Evolutionary conservation across 2,329 filamentous ascomycete species (phyloP), one percentile per base, ranked within the genome.

Genomic region (Nothophaeocryptopus gaeumannii): DNA sequence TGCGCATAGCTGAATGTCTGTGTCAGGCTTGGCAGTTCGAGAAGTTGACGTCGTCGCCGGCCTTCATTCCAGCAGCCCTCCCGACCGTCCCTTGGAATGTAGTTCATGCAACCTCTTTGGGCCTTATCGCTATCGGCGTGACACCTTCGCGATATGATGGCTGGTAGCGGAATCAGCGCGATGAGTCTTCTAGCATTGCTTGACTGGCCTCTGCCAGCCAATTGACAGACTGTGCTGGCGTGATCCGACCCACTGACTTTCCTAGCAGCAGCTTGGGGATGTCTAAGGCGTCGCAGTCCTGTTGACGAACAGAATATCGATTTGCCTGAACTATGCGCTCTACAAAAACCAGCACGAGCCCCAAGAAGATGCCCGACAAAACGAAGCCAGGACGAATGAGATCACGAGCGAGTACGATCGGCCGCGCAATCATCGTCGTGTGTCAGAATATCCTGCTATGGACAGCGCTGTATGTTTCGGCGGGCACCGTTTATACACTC

Each of bases 361-460:
- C 49, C 12, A 30, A 32, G 20, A 39, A 33, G 16, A 14, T 16
- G 39, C 15, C 30, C 16, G 29, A 39, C 4, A 35, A 33, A 5
- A 12, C 31, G 26, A 43, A 5, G 40, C 15, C 16, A 7, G 31
- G 36, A 13, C 40, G 36, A 13, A 14, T 26, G 32, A 31, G 37
- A 35, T 34, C 41, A 5, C 35, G 40, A 33, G 41, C 35, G 16
- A 44, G 42, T 5, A 45, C 13, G 16, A 5, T 53, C 14, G 56
- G 58, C 12, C 51, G 56, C 14, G 42, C 45, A 13, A 50, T 45
- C 8, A 58, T 63, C 36, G 54, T 65, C 1, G 16, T 50, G 12
- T 52, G 47, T 29, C 61, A 65, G 32, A 62, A 65, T 34, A 9
- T 60, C 2, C 45, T 65, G 26, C 45, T 63, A 2, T 64, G 54